phyloP scores from a whole-genome alignment of 1,284 basidiomycete genomes.

The Porogramme epimiltina region DNA sequence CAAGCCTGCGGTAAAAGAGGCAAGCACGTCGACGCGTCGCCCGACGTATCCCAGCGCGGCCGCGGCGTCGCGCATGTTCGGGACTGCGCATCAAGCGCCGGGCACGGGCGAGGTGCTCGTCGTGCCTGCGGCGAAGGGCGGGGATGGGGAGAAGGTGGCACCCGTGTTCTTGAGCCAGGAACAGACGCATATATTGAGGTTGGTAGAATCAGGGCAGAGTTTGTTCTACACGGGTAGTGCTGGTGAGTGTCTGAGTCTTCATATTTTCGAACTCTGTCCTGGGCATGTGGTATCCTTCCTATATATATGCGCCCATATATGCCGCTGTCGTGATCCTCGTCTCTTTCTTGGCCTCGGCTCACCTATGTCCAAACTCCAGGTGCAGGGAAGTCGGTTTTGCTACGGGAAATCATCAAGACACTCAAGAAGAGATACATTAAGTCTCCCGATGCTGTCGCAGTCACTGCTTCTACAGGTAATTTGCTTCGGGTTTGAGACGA shows the following conservation, averaged over 20 bases:
- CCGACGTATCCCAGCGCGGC: slow-evolving; percentile 29
- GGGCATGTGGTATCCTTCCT: not conserved
- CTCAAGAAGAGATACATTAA: slow-evolving; percentile 51
- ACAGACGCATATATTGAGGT: slow-evolving; percentile 79
- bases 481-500: slow-evolving; percentile 10
- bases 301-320: too few species aligned
- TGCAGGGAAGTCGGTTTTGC: slow-evolving; percentile 90
- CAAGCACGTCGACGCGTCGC: slow-evolving; percentile 15
- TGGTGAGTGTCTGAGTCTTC: slow-evolving; percentile 55
- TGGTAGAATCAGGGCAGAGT: slow-evolving; percentile 73
- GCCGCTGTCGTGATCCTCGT: too few species aligned
- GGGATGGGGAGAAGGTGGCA: slow-evolving; percentile 38
- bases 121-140: slow-evolving; percentile 18
- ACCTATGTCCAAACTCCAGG: slow-evolving; percentile 45
- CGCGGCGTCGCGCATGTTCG: slow-evolving; percentile 10
- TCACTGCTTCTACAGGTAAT: slow-evolving; percentile 87
- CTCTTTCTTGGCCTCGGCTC: slow-evolving; percentile 2
- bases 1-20: slow-evolving; percentile 11
- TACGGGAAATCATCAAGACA: slow-evolving; percentile 81
- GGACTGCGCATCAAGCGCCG: slow-evolving; percentile 11
- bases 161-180: slow-evolving; percentile 74
- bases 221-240: slow-evolving; percentile 99
- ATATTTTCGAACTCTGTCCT: too few species aligned
- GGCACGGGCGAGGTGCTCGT: slow-evolving; percentile 13
- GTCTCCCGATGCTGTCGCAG: slow-evolving; percentile 64